Percentiles rank a stretch among this genome's conserved stretches.
These are phyloP conservation scores for Candida nitratophila DNA, from an alignment of 805 yeast genomes.

Conservation along the genomic window DNA sequence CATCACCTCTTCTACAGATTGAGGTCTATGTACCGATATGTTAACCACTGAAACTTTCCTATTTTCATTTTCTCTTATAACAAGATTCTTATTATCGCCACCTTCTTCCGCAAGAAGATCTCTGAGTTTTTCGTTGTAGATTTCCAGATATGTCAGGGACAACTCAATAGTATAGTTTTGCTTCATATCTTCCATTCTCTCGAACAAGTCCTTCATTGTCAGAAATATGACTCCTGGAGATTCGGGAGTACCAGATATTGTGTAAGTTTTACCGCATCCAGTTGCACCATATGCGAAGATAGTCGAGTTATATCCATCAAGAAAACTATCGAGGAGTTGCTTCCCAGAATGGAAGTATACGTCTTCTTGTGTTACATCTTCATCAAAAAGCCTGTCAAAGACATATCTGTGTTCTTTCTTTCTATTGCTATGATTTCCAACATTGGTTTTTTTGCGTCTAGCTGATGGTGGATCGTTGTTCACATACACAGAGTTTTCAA, in stretches of 20 bases:
- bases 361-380: constrained; percentile 52
- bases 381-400: constrained; percentile 76
- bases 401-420: constrained; percentile 72
- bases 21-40: constrained; percentile 55
- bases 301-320: constrained; percentile 86
- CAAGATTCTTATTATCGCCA: constrained; percentile 36
- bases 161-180: constrained; percentile 56
- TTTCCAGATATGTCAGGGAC: constrained; percentile 70
- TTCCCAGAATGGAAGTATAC: constrained; percentile 61
- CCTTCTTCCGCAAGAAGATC: constrained; percentile 53
- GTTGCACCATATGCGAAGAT: constrained; percentile 97
- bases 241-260: constrained; percentile 69
- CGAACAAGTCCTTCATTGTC: constrained; percentile 71
- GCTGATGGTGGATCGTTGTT: constrained; percentile 2
- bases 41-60: constrained; percentile 66
- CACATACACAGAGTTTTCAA: constrained; percentile 31
- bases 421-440: constrained; percentile 32
- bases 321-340: constrained; percentile 64
- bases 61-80: constrained; percentile 65
- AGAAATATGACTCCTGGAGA: constrained; percentile 75
- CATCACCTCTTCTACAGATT: constrained; percentile 66
- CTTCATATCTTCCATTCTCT: constrained; percentile 44
- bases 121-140: constrained; percentile 83
- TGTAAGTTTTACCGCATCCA: constrained; percentile 96
- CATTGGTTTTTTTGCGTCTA: constrained; percentile 7